Conservation (phyloP, 495 filamentous ascomycete species). For the Paragyromitra xinjiangensis region DNA sequence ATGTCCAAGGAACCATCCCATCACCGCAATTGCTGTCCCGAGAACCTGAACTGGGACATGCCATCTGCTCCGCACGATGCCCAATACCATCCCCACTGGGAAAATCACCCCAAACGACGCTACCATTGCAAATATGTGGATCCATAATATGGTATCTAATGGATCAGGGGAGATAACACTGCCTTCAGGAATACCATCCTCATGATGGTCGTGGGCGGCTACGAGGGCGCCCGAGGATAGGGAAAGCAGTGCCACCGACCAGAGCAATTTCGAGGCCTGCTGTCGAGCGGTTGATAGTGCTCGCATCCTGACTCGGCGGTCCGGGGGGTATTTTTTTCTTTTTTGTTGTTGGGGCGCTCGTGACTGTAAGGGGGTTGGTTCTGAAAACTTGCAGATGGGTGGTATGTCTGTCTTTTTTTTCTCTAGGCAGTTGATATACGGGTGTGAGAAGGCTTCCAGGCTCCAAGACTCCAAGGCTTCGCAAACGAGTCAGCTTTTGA, state of each 20-base stretch:
- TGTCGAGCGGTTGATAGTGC: constrained; percentile 11
- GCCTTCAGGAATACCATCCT: constrained; percentile 78
- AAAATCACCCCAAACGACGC: constrained; percentile 89
- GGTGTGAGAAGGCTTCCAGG: background rate
- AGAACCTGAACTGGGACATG: constrained; percentile 89
- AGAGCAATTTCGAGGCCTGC: constrained; percentile 1
- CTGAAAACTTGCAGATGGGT: constrained; percentile 1
- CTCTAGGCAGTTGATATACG: constrained; percentile 7
- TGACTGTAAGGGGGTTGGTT: background rate
- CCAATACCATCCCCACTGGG: constrained; percentile 93
- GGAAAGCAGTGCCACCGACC: constrained; percentile 19
- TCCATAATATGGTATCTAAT: constrained; percentile 88
- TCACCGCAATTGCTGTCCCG: constrained; percentile 75
- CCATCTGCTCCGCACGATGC: constrained; percentile 89
- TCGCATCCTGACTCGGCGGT: constrained; percentile 18
- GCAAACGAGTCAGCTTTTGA: background rate
- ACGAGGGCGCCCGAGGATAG: constrained; percentile 34
- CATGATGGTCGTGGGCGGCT: constrained; percentile 77
- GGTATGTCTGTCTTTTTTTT: constrained; percentile 19
- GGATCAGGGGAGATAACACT: constrained; percentile 79
- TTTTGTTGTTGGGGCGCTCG: constrained; percentile 1
- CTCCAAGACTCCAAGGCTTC: background rate
- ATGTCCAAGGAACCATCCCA: constrained; percentile 92
- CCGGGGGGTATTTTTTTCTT: background rate
- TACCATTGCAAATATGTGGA: constrained; percentile 90